A percentile compares a stretch with the other conserved stretches of the same genome.
phyloP scores from a whole-genome alignment of 177 flowering plant genomes.

The Vitis hybrid region DNA sequence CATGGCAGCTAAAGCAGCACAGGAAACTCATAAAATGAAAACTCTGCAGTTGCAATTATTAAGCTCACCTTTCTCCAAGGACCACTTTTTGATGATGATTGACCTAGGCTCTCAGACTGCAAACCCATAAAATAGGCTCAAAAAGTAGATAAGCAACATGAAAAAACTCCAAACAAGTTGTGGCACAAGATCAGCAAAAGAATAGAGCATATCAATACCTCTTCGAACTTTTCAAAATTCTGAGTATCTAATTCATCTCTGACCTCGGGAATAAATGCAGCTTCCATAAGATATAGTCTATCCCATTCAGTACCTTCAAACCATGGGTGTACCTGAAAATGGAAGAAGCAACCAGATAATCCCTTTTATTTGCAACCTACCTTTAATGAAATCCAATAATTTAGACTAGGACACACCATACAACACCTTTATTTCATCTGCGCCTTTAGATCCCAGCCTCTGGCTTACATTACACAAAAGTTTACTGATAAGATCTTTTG shows the following conservation, averaged over 20 bases:
- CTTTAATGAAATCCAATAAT: slow-evolving; percentile 14
- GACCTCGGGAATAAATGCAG: slow-evolving; percentile 81
- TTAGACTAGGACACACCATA: slow-evolving; percentile 43
- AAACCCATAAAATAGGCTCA: slow-evolving; percentile 10
- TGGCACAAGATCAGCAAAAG: neutral
- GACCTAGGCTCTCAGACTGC: slow-evolving; percentile 50
- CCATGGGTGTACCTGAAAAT: slow-evolving; percentile 64
- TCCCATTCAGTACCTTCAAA: slow-evolving; percentile 65
- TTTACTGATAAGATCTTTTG: slow-evolving; percentile 84
- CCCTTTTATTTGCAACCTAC: slow-evolving; percentile 4
- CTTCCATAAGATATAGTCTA: slow-evolving; percentile 61
- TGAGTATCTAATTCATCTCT: slow-evolving; percentile 80
- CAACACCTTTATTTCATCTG: slow-evolving; percentile 90
- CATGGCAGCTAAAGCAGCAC: neutral
- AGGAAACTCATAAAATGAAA: neutral
- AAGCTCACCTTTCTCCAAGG: slow-evolving; percentile 72
- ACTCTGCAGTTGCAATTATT: neutral
- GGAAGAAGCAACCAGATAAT: slow-evolving; percentile 11
- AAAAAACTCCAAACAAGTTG: neutral
- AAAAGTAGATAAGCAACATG: slow-evolving; percentile 3
- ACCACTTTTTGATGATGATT: slow-evolving; percentile 49
- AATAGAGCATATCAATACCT: slow-evolving; percentile 36
- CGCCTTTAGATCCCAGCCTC: slow-evolving; percentile 88
- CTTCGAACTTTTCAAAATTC: slow-evolving; percentile 80
- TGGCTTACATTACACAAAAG: slow-evolving; percentile 84